Percentiles rank a stretch among this genome's conserved stretches.
Conservation (phyloP, 2,329 filamentous ascomycete species). For the Thielaviopsis musarum region DNA sequence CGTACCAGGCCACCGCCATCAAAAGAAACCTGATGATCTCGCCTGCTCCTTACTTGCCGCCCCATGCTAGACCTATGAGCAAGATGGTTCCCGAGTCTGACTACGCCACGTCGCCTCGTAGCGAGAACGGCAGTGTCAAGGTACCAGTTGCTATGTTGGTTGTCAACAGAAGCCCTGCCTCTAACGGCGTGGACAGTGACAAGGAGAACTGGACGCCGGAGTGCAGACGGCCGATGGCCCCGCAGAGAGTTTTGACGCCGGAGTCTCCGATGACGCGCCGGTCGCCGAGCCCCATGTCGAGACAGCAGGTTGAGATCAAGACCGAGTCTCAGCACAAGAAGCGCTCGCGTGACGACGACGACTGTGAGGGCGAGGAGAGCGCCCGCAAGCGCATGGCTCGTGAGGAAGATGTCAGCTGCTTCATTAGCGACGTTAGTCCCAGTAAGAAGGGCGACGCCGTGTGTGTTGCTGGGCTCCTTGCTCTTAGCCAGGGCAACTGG, state of each 20-base stretch:
- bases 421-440: constrained; percentile 54
- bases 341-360: constrained; percentile 6
- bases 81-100: constrained; percentile 24
- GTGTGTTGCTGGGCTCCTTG: constrained; percentile 76
- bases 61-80: constrained; percentile 14
- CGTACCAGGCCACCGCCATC: constrained; percentile 2
- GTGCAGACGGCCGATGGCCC: constrained; percentile 24
- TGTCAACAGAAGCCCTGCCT: constrained; percentile 5
- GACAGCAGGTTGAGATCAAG: constrained; percentile 13
- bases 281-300: constrained; percentile 9
- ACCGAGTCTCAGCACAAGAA: constrained; percentile 18
- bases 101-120: constrained; percentile 23
- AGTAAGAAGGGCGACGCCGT: constrained; percentile 70
- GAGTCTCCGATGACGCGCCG: constrained; percentile 22
- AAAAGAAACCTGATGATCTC: constrained; percentile 7
- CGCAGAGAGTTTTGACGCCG: constrained; percentile 18
- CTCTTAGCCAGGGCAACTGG: constrained; percentile 87
- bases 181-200: constrained; percentile 29
- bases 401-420: constrained; percentile 49
- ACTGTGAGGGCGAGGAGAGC: background rate
- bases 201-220: constrained; percentile 78
- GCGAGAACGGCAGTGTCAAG: constrained; percentile 37
- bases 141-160: constrained; percentile 4
- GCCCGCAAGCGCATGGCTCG: constrained; percentile 13
- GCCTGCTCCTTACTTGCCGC: constrained; percentile 3